Evolutionary conservation across 1,284 basidiomycete species (phyloP).

Genomic region (Laetiporus sulphureus): DNA sequence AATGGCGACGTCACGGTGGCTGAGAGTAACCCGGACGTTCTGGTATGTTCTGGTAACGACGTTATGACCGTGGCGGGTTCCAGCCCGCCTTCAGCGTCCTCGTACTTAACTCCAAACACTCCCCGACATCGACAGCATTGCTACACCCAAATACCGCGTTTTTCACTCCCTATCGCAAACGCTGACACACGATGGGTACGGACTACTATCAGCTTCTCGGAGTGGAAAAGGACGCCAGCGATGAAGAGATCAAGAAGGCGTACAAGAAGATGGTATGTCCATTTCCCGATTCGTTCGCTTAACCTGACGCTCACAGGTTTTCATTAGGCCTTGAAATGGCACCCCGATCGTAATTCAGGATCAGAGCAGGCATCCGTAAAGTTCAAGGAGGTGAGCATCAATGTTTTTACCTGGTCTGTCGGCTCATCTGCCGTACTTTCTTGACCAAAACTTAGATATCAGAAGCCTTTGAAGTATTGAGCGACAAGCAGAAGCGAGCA

Average conservation of each 20-base stretch:
- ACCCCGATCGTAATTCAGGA: conserved; percentile 75
- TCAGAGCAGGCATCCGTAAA: conserved; percentile 83
- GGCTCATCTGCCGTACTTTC: conserved; percentile 2
- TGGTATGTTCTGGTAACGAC: conserved; percentile 21
- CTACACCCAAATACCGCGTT: conserved; percentile 3
- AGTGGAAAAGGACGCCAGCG: conserved; percentile 65
- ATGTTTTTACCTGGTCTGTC: conserved; percentile 1
- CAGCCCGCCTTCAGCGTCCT: conserved; percentile 5
- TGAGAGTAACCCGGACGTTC: conserved; percentile 10
- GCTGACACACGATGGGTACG: conserved; percentile 47
- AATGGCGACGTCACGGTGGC: conserved; percentile 19
- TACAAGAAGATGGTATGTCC: conserved; percentile 39
- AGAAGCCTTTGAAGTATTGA: conserved; percentile 96
- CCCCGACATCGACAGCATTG: background rate
- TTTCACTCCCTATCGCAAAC: background rate
- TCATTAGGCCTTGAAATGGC: conserved; percentile 52
- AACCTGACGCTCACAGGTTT: conserved; percentile 7
- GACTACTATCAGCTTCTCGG: conserved; percentile 85
- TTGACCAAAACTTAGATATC: conserved; percentile 59
- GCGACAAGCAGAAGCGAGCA: conserved; percentile 88
- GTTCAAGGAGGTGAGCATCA: conserved; percentile 80
- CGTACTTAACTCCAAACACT: conserved; percentile 7
- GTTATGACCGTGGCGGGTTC: conserved; percentile 9
- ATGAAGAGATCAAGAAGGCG: conserved; percentile 56
- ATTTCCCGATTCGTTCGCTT: background rate